Conservation (phyloP, 2,329 filamentous ascomycete genomes). For the Zasmidium citrigriseum region DNA sequence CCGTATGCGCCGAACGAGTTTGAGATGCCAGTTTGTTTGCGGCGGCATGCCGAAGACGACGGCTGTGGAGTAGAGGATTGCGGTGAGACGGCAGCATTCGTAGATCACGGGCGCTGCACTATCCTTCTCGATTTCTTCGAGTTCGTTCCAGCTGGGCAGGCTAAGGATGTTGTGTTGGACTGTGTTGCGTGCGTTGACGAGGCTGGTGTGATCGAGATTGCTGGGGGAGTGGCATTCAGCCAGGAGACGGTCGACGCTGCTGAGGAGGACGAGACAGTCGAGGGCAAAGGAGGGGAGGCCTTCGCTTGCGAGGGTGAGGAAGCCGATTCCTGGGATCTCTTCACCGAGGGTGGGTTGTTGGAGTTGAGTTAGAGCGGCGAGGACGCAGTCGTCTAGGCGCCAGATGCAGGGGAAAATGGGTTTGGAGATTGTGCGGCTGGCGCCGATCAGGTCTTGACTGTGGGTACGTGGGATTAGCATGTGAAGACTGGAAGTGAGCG, state of each 20-base stretch:
- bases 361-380: neutral
- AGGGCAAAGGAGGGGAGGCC: neutral
- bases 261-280: neutral
- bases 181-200: neutral
- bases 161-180: neutral
- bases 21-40: neutral
- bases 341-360: neutral
- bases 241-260: neutral
- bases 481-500: neutral
- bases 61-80: neutral
- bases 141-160: neutral
- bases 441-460: neutral
- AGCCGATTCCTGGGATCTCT: neutral
- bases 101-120: neutral
- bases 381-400: neutral
- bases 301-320: neutral
- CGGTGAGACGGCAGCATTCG: neutral
- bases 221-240: neutral
- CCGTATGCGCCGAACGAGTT: neutral
- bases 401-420: constrained; percentile 1
- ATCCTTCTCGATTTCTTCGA: neutral
- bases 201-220: neutral
- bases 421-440: neutral
- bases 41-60: constrained; percentile 1
- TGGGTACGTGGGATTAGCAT: neutral